These are phyloP conservation scores for Phaeodactylum tricornutum DNA, from an alignment of 108 stramenopile species.

Conservation along the genomic window DNA sequence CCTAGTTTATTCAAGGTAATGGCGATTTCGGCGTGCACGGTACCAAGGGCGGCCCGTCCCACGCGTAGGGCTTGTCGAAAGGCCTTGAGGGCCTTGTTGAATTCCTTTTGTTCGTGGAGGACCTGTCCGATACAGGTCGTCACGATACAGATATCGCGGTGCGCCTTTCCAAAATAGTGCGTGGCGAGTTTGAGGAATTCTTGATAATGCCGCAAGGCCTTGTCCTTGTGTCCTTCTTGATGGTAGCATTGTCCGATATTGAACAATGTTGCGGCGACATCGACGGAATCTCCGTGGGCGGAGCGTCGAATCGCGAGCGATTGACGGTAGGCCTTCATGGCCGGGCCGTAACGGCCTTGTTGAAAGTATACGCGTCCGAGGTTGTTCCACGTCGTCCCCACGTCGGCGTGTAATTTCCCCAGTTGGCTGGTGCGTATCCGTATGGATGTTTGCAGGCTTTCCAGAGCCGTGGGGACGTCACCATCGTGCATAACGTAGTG, in stretches of 20 bases:
- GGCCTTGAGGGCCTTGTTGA: conserved; percentile 16
- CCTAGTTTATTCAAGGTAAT: conserved; percentile 49
- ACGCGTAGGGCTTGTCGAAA: conserved; percentile 32
- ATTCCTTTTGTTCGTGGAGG: conserved; percentile 37
- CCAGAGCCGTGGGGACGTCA: conserved; percentile 16
- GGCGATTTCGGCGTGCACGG: conserved; percentile 38
- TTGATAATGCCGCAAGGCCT: conserved; percentile 32
- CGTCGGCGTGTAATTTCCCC: conserved; percentile 27
- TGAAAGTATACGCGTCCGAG: conserved; percentile 38
- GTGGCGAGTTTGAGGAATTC: conserved; percentile 25
- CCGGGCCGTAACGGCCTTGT: conserved; percentile 19
- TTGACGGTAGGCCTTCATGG: conserved; percentile 30
- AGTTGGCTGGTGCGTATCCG: conserved; percentile 11
- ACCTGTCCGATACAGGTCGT: conserved; percentile 46
- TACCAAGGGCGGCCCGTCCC: conserved; percentile 24
- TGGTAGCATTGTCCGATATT: conserved; percentile 49
- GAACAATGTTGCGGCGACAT: conserved; percentile 48
- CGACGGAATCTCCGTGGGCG: conserved; percentile 22
- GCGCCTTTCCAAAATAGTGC: conserved; percentile 27
- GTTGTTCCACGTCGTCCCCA: conserved; percentile 48
- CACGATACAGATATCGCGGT: conserved; percentile 40
- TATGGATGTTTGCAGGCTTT: conserved; percentile 16
- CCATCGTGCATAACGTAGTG: conserved; percentile 24
- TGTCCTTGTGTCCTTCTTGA: conserved; percentile 21
- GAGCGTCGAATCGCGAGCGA: conserved; percentile 35